A percentile compares a stretch with the other conserved stretches of the same genome.
Conservation (phyloP, 148 eudicot genomes). For the Rhododendron henanense region DNA sequence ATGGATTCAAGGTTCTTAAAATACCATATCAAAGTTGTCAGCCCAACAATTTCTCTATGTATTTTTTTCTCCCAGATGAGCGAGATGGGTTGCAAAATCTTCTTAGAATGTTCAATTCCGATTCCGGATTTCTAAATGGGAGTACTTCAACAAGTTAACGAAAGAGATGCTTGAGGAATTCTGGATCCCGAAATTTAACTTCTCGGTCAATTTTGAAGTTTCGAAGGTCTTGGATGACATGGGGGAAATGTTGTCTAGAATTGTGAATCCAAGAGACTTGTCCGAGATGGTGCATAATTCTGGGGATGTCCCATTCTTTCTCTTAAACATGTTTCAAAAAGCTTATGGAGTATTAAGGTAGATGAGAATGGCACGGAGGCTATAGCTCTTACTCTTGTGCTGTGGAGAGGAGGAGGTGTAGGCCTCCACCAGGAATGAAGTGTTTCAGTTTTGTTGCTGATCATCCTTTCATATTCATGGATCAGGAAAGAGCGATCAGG, state of each 20-base stretch:
- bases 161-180: background rate
- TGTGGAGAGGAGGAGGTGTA: background rate
- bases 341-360: constrained; percentile 11
- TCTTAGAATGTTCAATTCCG: background rate
- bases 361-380: constrained; percentile 22
- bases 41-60: background rate
- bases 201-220: background rate
- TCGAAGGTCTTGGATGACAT: background rate
- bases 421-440: too few relatives aligned
- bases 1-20: background rate
- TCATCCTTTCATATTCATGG: constrained; percentile 16
- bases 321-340: constrained; percentile 7
- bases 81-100: background rate
- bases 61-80: background rate
- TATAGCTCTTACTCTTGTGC: background rate
- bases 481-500: constrained; percentile 6
- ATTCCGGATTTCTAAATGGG: background rate
- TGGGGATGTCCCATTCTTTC: background rate
- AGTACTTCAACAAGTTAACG: background rate
- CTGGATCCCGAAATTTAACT: constrained; percentile 18
- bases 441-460: constrained; percentile 8
- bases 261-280: background rate
- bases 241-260: constrained; percentile 9
- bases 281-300: background rate
- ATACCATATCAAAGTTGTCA: background rate